Conservation (phyloP, 768 basidiomycete species). For the Suillus discolor region DNA sequence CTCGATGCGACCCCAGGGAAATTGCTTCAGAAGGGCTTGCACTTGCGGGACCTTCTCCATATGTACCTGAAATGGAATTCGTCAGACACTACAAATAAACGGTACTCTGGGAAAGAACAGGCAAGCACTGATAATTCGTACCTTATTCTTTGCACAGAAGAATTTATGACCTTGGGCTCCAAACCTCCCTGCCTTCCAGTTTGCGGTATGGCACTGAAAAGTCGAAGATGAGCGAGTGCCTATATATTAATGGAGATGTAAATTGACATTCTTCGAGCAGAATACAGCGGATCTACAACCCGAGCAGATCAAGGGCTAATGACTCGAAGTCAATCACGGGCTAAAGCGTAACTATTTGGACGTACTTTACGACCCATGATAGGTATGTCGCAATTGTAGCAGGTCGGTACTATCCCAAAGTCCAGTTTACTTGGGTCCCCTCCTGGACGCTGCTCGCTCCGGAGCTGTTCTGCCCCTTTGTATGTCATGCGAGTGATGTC, state of each 20-base stretch:
- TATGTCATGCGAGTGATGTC: constrained; percentile 33
- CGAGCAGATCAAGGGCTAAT: constrained; percentile 30
- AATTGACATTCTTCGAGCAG: constrained; percentile 30
- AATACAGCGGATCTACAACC: constrained; percentile 33
- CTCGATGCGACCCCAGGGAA: constrained; percentile 47
- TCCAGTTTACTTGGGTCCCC: constrained; percentile 33
- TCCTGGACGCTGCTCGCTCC: constrained; percentile 26
- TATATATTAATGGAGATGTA: not conserved
- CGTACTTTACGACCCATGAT: constrained; percentile 25
- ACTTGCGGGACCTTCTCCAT: constrained; percentile 38
- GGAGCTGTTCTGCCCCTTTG: constrained; percentile 30
- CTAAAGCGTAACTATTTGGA: not conserved
- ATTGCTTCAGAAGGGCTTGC: constrained; percentile 36
- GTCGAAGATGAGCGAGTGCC: constrained; percentile 4
- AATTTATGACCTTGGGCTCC: constrained; percentile 34
- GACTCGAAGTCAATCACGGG: not conserved
- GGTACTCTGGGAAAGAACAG: not conserved
- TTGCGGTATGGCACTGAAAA: constrained; percentile 35
- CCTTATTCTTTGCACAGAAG: constrained; percentile 39
- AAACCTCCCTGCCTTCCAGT: constrained; percentile 36
- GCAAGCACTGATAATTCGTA: constrained; percentile 13
- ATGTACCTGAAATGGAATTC: constrained; percentile 29
- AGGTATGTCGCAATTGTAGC: constrained; percentile 23
- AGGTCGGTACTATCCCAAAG: constrained; percentile 24
- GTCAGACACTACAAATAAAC: not conserved